Percentiles rank a stretch among this genome's conserved stretches.
phyloP scores from a whole-genome alignment of 257 asterid species.

The Solanum acaule region DNA sequence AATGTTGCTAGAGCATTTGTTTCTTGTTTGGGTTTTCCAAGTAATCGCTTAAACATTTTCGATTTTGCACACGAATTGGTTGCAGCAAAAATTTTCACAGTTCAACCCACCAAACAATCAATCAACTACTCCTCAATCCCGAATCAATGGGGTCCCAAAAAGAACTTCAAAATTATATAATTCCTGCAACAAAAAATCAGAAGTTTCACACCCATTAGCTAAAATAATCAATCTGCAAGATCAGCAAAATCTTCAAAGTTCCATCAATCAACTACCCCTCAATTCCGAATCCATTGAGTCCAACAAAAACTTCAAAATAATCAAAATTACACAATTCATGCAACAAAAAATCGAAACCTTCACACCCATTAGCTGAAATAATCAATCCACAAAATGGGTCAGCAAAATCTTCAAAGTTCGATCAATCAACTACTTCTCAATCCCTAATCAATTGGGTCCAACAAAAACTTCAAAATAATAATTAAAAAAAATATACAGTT shows the following conservation, averaged over 20 bases:
- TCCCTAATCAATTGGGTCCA: background rate
- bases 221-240: background rate
- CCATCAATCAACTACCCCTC: background rate
- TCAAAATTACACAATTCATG: background rate
- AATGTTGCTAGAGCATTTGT: slow-evolving; percentile 55
- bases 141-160: background rate
- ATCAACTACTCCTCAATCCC: background rate
- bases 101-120: background rate
- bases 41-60: slow-evolving; percentile 50
- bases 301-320: background rate
- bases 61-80: background rate
- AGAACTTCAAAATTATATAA: background rate
- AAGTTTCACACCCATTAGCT: background rate
- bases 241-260: background rate
- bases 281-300: background rate
- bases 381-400: background rate
- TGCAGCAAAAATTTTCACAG: background rate
- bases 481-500: too few species aligned
- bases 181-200: background rate
- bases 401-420: background rate
- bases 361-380: background rate
- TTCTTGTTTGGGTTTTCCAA: slow-evolving; percentile 66
- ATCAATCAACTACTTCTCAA: background rate
- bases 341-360: background rate
- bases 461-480: background rate